Percentiles rank a stretch among this genome's conserved stretches.
Conservation (phyloP, 2,329 filamentous ascomycete genomes). For the Mycocentrospora acerina region DNA sequence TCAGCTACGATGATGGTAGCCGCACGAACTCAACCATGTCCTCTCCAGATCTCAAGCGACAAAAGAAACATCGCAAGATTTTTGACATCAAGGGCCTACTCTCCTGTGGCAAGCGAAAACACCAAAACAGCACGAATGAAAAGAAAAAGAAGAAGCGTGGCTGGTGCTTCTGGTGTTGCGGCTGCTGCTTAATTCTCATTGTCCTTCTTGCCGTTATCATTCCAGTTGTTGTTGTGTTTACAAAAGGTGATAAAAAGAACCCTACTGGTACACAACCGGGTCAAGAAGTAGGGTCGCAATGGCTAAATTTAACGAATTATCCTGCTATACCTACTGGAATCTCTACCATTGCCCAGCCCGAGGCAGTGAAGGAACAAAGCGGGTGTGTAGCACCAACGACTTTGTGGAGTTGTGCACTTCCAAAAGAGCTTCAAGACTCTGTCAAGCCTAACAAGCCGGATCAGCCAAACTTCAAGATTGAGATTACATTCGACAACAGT, state of each 20-base stretch:
- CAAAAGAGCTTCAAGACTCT: constrained; percentile 71
- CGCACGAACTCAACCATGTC: constrained; percentile 25
- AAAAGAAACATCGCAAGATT: constrained; percentile 36
- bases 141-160: constrained; percentile 34
- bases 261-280: constrained; percentile 18
- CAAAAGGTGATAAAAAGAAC: constrained; percentile 43
- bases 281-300: constrained; percentile 42
- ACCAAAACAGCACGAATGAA: constrained; percentile 13
- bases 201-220: constrained; percentile 44
- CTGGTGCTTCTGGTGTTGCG: constrained; percentile 37
- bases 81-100: constrained; percentile 27
- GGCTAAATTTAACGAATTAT: constrained; percentile 83
- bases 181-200: constrained; percentile 37
- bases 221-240: constrained; percentile 39
- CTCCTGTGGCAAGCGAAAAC: constrained; percentile 22
- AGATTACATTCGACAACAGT: constrained; percentile 65
- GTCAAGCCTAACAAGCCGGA: constrained; percentile 64
- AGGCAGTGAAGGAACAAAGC: constrained; percentile 63
- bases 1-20: constrained; percentile 28
- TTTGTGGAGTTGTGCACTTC: constrained; percentile 83
- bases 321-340: constrained; percentile 85
- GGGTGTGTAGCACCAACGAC: constrained; percentile 72
- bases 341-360: constrained; percentile 73
- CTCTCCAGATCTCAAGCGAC: constrained; percentile 23
- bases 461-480: constrained; percentile 76